A percentile compares a stretch with the other conserved stretches of the same genome.
These are phyloP conservation scores for Ochromonas danica DNA, from an alignment of 108 stramenopile species.

Conservation along the genomic window DNA sequence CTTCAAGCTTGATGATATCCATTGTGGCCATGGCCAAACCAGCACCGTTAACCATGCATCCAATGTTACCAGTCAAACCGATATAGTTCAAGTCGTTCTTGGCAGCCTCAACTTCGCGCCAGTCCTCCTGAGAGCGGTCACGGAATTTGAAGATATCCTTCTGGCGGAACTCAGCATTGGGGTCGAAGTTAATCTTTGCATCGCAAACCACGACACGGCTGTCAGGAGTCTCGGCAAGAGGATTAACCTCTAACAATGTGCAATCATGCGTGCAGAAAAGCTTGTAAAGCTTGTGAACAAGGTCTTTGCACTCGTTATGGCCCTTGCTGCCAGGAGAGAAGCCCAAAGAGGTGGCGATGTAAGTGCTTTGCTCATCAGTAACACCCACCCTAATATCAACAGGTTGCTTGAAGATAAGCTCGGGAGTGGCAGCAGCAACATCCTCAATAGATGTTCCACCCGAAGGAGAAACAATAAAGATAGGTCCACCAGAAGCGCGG, in stretches of 20 bases:
- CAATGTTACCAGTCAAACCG: conserved; percentile 90
- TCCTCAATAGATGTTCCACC: conserved; percentile 85
- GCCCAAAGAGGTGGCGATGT: background rate
- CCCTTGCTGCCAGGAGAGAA: background rate
- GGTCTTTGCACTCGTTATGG: conserved; percentile 46
- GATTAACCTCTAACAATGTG: conserved; percentile 87
- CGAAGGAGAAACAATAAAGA: conserved; percentile 68
- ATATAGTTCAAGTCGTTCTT: conserved; percentile 88
- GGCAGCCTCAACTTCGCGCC: conserved; percentile 75
- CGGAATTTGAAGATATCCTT: conserved; percentile 66
- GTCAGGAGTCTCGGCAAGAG: conserved; percentile 74
- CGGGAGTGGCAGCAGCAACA: conserved; percentile 70
- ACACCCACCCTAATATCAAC: conserved; percentile 75
- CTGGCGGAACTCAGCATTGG: conserved; percentile 79
- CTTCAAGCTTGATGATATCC: conserved; percentile 89
- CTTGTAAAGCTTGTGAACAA: conserved; percentile 73
- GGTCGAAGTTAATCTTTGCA: conserved; percentile 89
- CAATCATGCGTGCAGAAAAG: conserved; percentile 74
- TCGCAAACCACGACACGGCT: conserved; percentile 74
- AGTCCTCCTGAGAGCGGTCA: conserved; percentile 78
- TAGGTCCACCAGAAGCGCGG: conserved; percentile 65
- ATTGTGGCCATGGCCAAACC: conserved; percentile 93
- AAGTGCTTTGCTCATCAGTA: conserved; percentile 55
- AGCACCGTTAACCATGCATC: conserved; percentile 97
- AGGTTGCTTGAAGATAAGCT: conserved; percentile 66